A percentile compares a stretch with the other conserved stretches of the same genome.
Evolutionary conservation across 768 basidiomycete species (phyloP).

Genomic region (Lactarius hengduanensis): DNA sequence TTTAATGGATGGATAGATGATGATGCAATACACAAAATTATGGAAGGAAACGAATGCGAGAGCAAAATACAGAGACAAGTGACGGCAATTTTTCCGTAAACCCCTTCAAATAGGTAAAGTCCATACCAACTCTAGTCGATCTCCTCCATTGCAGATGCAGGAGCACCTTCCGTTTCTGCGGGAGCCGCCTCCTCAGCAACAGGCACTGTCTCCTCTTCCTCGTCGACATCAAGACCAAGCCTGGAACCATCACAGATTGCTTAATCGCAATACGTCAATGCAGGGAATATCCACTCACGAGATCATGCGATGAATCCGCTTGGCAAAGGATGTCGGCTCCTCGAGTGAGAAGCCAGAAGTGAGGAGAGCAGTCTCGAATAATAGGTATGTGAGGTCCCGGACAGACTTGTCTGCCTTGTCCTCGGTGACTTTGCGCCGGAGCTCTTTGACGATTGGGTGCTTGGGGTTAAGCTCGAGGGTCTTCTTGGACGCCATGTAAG

Average conservation of each 20-base stretch:
- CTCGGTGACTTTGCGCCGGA: slow-evolving; percentile 92
- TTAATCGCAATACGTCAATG: not conserved
- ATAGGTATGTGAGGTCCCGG: slow-evolving; percentile 90
- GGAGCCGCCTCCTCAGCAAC: slow-evolving; percentile 50
- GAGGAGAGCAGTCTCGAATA: slow-evolving; percentile 96
- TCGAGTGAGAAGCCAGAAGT: slow-evolving; percentile 96
- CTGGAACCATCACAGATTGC: slow-evolving; percentile 35
- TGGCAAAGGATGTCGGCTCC: slow-evolving; percentile 91
- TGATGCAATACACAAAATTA: slow-evolving; percentile 20
- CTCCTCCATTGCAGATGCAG: slow-evolving; percentile 94
- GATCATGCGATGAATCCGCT: slow-evolving; percentile 98
- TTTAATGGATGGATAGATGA: slow-evolving; percentile 23
- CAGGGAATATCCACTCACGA: slow-evolving; percentile 45
- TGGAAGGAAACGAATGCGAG: slow-evolving; percentile 14
- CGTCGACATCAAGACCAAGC: slow-evolving; percentile 75
- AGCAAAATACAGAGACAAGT: slow-evolving; percentile 20
- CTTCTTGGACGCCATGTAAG: slow-evolving; percentile 99
- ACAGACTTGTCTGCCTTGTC: slow-evolving; percentile 99
- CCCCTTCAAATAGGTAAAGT: slow-evolving; percentile 11
- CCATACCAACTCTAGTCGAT: slow-evolving; percentile 60
- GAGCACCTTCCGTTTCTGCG: slow-evolving; percentile 54
- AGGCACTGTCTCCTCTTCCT: slow-evolving; percentile 52
- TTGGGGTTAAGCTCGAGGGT: slow-evolving; percentile 93
- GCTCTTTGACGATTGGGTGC: slow-evolving; percentile 93
- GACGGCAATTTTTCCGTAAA: slow-evolving; percentile 16